These are phyloP conservation scores for Nigrospora osmanthi DNA, from an alignment of 2,329 filamentous ascomycete species.

Conservation along the genomic window DNA sequence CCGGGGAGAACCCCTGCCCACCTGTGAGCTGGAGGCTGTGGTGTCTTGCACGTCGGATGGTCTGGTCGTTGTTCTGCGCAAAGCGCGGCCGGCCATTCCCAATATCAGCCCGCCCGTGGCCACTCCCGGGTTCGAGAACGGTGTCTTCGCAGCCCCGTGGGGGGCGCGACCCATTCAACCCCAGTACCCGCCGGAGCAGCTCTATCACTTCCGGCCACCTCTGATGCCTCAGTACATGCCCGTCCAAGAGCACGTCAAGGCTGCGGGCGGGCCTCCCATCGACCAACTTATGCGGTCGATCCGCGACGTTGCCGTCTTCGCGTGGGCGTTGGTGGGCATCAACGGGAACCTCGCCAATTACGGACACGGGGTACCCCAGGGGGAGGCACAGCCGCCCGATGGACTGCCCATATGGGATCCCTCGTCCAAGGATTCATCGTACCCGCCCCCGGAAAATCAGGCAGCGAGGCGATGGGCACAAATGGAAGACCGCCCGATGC, in stretches of 20 bases:
- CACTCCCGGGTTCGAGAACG: slow-evolving; percentile 44
- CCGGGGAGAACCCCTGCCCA: slow-evolving; percentile 24
- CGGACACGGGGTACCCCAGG: slow-evolving; percentile 51
- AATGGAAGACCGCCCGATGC: not conserved
- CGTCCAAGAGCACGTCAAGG: slow-evolving; percentile 33
- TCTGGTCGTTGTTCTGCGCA: slow-evolving; percentile 71
- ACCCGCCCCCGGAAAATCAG: slow-evolving; percentile 28
- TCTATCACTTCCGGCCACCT: slow-evolving; percentile 34
- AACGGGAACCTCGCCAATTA: slow-evolving; percentile 66
- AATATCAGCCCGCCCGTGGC: slow-evolving; percentile 40
- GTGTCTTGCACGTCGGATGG: slow-evolving; percentile 87
- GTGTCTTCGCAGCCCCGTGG: slow-evolving; percentile 76
- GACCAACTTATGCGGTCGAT: slow-evolving; percentile 72
- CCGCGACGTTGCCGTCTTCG: slow-evolving; percentile 79
- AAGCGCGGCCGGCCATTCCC: slow-evolving; percentile 64
- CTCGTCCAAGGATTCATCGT: slow-evolving; percentile 19
- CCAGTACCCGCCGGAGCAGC: slow-evolving; percentile 31
- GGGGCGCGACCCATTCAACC: slow-evolving; percentile 56
- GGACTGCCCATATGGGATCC: slow-evolving; percentile 55
- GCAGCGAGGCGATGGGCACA: slow-evolving; percentile 17
- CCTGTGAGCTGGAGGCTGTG: slow-evolving; percentile 77
- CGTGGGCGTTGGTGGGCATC: slow-evolving; percentile 74
- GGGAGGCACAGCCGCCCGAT: slow-evolving; percentile 54
- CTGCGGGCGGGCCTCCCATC: slow-evolving; percentile 43
- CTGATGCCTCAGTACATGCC: slow-evolving; percentile 36